phyloP scores from a whole-genome alignment of 345 rosid genomes.

The Eutrema heterophyllum region DNA sequence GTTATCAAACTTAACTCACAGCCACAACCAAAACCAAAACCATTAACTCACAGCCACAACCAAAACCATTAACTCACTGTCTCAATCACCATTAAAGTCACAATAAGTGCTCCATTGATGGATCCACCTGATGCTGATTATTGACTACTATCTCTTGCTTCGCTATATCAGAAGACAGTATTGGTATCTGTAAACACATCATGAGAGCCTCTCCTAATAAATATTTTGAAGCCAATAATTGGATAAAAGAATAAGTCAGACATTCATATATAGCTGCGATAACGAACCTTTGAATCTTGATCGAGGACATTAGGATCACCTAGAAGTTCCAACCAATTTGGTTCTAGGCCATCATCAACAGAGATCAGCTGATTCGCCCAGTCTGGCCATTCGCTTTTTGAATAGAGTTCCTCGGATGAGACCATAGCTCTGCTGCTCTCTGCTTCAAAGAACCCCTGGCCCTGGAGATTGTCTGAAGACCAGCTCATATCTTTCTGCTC shows the following conservation, averaged over 20 bases:
- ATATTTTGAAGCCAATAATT: too few relatives aligned
- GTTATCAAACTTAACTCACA: too few relatives aligned
- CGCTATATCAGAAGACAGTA: slow-evolving; percentile 28
- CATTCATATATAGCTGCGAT: too few relatives aligned
- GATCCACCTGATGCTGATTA: slow-evolving; percentile 36
- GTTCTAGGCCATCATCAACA: slow-evolving; percentile 52
- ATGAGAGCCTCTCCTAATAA: too few relatives aligned
- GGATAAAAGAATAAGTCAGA: too few relatives aligned
- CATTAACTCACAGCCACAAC: too few relatives aligned
- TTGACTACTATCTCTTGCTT: slow-evolving; percentile 36
- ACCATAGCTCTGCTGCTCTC: slow-evolving; percentile 41
- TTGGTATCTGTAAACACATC: too few relatives aligned
- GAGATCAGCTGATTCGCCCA: slow-evolving; percentile 68
- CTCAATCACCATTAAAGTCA: too few relatives aligned
- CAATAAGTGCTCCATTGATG: too few relatives aligned
- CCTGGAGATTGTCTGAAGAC: slow-evolving; percentile 46
- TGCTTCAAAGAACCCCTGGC: slow-evolving; percentile 45
- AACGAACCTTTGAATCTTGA: slow-evolving; percentile 50
- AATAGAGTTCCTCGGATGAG: slow-evolving; percentile 37
- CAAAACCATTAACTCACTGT: too few relatives aligned
- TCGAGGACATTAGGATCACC: slow-evolving; percentile 39
- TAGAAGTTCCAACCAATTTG: slow-evolving; percentile 70
- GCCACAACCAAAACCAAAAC: too few relatives aligned
- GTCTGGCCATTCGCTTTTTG: slow-evolving; percentile 53
- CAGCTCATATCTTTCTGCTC: slow-evolving; percentile 49